A percentile compares a stretch with the other conserved stretches of the same genome.
Evolutionary conservation across 495 filamentous ascomycete genomes (phyloP).

Genomic region (Neurospora sp.): DNA sequence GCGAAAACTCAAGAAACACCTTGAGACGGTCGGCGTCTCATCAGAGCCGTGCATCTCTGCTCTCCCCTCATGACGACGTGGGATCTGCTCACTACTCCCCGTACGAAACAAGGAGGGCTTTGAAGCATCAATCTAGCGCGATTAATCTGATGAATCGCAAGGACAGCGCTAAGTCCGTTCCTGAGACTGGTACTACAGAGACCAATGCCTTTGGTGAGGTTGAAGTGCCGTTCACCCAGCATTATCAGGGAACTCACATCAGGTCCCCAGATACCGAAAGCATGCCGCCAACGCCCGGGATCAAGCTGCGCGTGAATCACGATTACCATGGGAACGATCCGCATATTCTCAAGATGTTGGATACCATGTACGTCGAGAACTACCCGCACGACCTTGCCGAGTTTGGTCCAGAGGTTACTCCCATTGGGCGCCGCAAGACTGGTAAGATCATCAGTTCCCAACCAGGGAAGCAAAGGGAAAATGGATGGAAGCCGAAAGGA

Average conservation of each 20-base stretch:
- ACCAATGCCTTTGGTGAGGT: constrained; percentile 77
- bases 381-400: constrained; percentile 72
- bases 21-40: constrained; percentile 20
- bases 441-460: constrained; percentile 38
- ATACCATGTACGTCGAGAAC: constrained; percentile 82
- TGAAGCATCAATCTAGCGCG: constrained; percentile 63
- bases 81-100: constrained; percentile 29
- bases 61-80: constrained; percentile 20
- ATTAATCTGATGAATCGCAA: constrained; percentile 72
- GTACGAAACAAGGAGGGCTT: constrained; percentile 28
- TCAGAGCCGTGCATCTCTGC: constrained; percentile 13
- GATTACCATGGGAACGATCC: constrained; percentile 86
- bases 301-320: constrained; percentile 40
- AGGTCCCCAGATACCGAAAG: constrained; percentile 15
- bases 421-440: constrained; percentile 50
- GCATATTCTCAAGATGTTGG: constrained; percentile 71
- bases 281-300: constrained; percentile 22
- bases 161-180: constrained; percentile 65
- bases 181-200: constrained; percentile 77
- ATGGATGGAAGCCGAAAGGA: constrained; percentile 76
- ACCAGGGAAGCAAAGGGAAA: constrained; percentile 30
- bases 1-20: constrained; percentile 17
- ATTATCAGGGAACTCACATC: constrained; percentile 1
- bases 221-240: constrained; percentile 53
- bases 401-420: constrained; percentile 74